phyloP scores from a whole-genome alignment of 257 asterid species.

The Dorcoceras hygrometricum region DNA sequence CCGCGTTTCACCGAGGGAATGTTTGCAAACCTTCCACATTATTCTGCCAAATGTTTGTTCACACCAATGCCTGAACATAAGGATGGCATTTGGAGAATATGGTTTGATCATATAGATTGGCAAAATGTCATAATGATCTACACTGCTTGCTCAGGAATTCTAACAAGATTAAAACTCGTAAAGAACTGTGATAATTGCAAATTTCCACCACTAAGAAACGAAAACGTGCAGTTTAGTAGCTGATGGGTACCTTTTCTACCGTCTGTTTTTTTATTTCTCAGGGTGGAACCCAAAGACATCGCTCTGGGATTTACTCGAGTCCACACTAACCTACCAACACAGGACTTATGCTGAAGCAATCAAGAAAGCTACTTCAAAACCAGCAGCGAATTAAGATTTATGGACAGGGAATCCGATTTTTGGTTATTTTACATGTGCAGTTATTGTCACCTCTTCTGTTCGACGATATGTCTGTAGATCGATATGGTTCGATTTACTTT shows the following conservation, averaged over 20 bases:
- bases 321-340: slow-evolving; percentile 61
- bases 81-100: not conserved
- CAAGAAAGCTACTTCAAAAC: slow-evolving; percentile 44
- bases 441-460: slow-evolving; percentile 16
- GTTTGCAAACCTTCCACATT: no score
- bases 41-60: no score
- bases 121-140: no score
- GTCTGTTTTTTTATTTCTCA: slow-evolving; percentile 11
- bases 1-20: not conserved
- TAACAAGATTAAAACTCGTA: not conserved
- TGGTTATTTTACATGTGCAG: not conserved
- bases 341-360: slow-evolving; percentile 55
- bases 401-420: not conserved
- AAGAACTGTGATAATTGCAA: not conserved
- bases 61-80: not conserved
- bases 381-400: slow-evolving; percentile 36
- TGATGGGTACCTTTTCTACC: not conserved
- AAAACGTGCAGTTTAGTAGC: no score
- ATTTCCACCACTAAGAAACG: no score
- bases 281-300: slow-evolving; percentile 61
- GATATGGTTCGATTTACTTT: not conserved
- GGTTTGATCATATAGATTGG: no score
- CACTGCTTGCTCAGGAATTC: not conserved
- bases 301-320: slow-evolving; percentile 56
- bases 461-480: slow-evolving; percentile 1